Evolutionary conservation across 2,329 filamentous ascomycete species (phyloP).

Genomic region (Madurella mycetomatis): DNA sequence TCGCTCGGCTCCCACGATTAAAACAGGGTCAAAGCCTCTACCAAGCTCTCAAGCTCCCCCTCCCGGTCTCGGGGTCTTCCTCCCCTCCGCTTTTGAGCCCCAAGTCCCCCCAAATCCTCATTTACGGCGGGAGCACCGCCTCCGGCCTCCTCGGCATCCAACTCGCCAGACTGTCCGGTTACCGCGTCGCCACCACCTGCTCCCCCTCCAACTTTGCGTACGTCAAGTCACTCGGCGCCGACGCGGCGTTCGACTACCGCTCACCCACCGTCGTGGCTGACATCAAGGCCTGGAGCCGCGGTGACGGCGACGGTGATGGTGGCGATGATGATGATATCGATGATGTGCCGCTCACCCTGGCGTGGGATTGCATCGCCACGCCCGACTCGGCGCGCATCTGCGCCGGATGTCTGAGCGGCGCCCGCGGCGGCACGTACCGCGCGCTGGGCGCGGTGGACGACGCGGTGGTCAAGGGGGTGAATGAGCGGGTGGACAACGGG

Average conservation of each 20-base stretch:
- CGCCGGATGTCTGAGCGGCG: slow-evolving; percentile 29
- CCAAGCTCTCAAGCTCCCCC: slow-evolving; percentile 39
- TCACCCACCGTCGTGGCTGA: slow-evolving; percentile 17
- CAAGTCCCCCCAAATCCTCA: slow-evolving; percentile 30
- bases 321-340: no score
- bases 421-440: slow-evolving; percentile 33
- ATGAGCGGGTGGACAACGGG: slow-evolving; percentile 11
- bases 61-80: slow-evolving; percentile 35
- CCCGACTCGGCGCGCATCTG: slow-evolving; percentile 29
- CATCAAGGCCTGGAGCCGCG: slow-evolving; percentile 18
- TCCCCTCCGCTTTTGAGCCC: slow-evolving; percentile 21
- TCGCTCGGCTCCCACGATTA: no score
- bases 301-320: slow-evolving; percentile 10
- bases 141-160: slow-evolving; percentile 51
- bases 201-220: slow-evolving; percentile 38
- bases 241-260: slow-evolving; percentile 44
- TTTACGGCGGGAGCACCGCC: slow-evolving; percentile 49
- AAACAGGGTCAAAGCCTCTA: slow-evolving; percentile 45
- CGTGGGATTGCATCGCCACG: slow-evolving; percentile 35
- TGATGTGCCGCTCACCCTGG: slow-evolving; percentile 21
- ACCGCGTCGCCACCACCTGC: slow-evolving; percentile 36
- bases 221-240: slow-evolving; percentile 41
- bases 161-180: slow-evolving; percentile 39
- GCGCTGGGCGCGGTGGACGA: slow-evolving; percentile 9
- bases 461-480: slow-evolving; percentile 9